Conservation (phyloP, 2,329 filamentous ascomycete genomes). For the Rasamsonia emersonii region DNA sequence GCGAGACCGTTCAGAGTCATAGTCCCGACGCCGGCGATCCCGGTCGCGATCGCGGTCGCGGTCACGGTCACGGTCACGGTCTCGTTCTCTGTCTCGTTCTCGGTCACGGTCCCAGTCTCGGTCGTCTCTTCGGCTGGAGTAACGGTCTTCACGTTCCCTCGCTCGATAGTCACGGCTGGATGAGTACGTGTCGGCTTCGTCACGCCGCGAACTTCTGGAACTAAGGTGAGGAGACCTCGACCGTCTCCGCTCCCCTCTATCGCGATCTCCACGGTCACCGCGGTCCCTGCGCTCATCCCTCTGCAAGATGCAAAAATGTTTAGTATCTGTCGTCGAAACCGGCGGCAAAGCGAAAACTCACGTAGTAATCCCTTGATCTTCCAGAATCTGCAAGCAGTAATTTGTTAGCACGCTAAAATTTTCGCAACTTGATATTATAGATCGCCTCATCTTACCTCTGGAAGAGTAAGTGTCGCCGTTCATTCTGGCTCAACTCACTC, state of each 20-base stretch:
- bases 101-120: constrained; percentile 70
- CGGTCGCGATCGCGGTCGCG: constrained; percentile 34
- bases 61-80: constrained; percentile 34
- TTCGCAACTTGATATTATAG: constrained; percentile 13
- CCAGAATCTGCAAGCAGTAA: constrained; percentile 37
- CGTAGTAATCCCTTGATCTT: constrained; percentile 46
- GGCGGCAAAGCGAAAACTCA: constrained; percentile 24
- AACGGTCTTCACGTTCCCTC: constrained; percentile 86
- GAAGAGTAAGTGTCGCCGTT: constrained; percentile 78
- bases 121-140: constrained; percentile 65
- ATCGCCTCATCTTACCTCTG: constrained; percentile 50
- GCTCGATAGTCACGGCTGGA: constrained; percentile 88
- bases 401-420: constrained; percentile 28
- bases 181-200: constrained; percentile 80
- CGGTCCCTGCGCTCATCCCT: constrained; percentile 42
- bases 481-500: constrained; percentile 46
- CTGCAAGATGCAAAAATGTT: constrained; percentile 17
- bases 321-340: constrained; percentile 15
- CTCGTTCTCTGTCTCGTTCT: constrained; percentile 53
- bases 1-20: constrained; percentile 38
- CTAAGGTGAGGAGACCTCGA: constrained; percentile 79
- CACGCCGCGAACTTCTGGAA: constrained; percentile 58
- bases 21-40: constrained; percentile 43
- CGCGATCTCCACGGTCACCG: constrained; percentile 28
- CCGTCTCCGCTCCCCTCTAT: constrained; percentile 59